Conservation (phyloP, 2,329 filamentous ascomycete species). For the Ilyonectria sp. region DNA sequence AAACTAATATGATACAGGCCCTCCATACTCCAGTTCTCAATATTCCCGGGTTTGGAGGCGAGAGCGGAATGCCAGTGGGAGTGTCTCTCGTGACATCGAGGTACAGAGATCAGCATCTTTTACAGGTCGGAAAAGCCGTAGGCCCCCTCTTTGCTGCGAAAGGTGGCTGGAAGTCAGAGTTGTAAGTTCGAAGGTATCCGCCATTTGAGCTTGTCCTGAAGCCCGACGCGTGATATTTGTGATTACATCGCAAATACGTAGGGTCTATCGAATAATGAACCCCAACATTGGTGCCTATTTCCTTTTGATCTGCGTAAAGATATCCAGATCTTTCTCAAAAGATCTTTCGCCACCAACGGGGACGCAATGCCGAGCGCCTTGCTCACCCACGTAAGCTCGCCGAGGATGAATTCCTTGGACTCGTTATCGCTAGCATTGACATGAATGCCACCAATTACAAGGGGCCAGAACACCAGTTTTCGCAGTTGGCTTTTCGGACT, state of each 20-base stretch:
- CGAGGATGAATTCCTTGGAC: slow-evolving; percentile 35
- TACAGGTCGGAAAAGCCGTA: slow-evolving; percentile 22
- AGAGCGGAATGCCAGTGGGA: slow-evolving; percentile 38
- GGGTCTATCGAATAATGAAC: slow-evolving; percentile 2
- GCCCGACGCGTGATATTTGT: no score
- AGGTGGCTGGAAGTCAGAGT: slow-evolving; percentile 3
- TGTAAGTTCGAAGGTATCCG: neutral
- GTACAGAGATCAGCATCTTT: slow-evolving; percentile 35
- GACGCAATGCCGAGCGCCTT: slow-evolving; percentile 39
- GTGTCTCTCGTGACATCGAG: slow-evolving; percentile 33
- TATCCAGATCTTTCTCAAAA: slow-evolving; percentile 39
- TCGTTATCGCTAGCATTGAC: slow-evolving; percentile 23
- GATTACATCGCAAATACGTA: slow-evolving; percentile 17
- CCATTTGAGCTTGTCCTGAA: neutral
- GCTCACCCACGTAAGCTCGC: slow-evolving; percentile 34
- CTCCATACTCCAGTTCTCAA: slow-evolving; percentile 37
- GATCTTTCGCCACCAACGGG: slow-evolving; percentile 35
- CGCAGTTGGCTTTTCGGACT: slow-evolving; percentile 25
- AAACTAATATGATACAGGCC: slow-evolving; percentile 2
- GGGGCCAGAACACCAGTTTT: slow-evolving; percentile 45
- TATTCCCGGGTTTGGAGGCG: slow-evolving; percentile 34
- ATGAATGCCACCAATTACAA: slow-evolving; percentile 45
- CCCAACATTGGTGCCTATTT: neutral
- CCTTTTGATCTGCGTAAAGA: neutral
- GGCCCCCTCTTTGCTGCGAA: slow-evolving; percentile 4